Conservation (phyloP, 495 filamentous ascomycete genomes). For the Neurospora sp. region DNA sequence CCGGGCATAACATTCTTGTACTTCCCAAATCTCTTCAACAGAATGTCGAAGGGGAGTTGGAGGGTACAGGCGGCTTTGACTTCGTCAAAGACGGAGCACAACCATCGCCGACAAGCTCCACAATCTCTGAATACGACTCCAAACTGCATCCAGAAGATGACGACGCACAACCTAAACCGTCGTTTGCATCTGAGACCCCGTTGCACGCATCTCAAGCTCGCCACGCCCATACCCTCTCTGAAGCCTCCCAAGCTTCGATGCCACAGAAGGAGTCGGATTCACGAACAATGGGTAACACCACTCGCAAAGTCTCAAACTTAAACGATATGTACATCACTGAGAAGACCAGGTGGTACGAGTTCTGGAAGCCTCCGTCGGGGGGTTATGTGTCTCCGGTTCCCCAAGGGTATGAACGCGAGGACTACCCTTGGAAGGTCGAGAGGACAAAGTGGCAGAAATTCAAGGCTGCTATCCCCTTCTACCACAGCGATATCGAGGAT, state of each 20-base stretch:
- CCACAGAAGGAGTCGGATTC: conserved; percentile 21
- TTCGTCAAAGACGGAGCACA: conserved; percentile 17
- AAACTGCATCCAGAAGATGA: conserved; percentile 4
- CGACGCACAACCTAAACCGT: conserved; percentile 17
- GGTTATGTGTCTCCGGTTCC: conserved; percentile 44
- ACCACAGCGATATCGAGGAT: conserved; percentile 22
- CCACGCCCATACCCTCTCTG: conserved; percentile 26
- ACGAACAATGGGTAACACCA: conserved; percentile 31
- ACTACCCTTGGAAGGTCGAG: conserved; percentile 30
- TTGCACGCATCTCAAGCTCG: conserved; percentile 11
- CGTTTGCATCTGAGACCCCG: conserved; percentile 23
- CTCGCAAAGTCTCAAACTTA: conserved; percentile 31
- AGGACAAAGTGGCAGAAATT: conserved; percentile 37
- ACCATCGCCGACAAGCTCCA: conserved; percentile 12
- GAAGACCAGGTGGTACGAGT: conserved; percentile 39
- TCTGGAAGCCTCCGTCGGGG: conserved; percentile 44
- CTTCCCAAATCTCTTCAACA: conserved; percentile 42
- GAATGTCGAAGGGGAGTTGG: conserved; percentile 48
- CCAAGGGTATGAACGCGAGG: conserved; percentile 32
- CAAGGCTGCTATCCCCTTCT: conserved; percentile 31
- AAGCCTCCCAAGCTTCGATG: conserved; percentile 23
- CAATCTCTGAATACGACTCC: conserved; percentile 13
- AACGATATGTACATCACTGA: conserved; percentile 33
- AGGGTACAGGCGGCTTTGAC: conserved; percentile 45
- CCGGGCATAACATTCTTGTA: conserved; percentile 9